A percentile compares a stretch with the other conserved stretches of the same genome.
phyloP scores from a whole-genome alignment of 129 eudicot genomes.

The Scalesia atractyloides region DNA sequence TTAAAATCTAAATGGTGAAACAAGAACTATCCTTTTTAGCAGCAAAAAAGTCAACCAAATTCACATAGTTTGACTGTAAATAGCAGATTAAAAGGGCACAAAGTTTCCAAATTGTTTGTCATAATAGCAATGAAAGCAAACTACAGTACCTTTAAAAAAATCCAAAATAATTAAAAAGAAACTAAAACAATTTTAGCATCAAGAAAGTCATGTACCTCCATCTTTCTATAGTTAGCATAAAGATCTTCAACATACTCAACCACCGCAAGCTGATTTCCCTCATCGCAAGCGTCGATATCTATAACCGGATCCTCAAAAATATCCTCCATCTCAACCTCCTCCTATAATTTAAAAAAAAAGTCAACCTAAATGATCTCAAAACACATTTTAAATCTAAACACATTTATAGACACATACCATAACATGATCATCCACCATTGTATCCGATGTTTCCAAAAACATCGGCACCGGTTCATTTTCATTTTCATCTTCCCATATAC shows the following conservation, averaged over 20 bases:
- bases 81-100: not conserved
- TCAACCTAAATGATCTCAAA: constrained; percentile 5
- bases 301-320: constrained; percentile 58
- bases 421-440: constrained; percentile 40
- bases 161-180: not conserved
- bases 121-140: not conserved
- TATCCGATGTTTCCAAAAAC: constrained; percentile 58
- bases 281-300: constrained; percentile 66
- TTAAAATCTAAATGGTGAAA: not conserved
- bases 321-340: constrained; percentile 89
- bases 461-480: constrained; percentile 64
- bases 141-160: not conserved
- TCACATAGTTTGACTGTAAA: not conserved
- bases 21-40: not conserved
- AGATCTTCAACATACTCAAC: constrained; percentile 79
- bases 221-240: constrained; percentile 61
- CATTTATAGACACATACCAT: constrained; percentile 40
- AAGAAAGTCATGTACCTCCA: constrained; percentile 54
- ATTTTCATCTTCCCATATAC: constrained; percentile 50
- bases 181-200: constrained; percentile 9
- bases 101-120: not conserved
- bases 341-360: constrained; percentile 21
- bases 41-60: not conserved
- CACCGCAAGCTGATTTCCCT: constrained; percentile 62
- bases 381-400: not conserved